Percentiles rank a stretch among this genome's conserved stretches.
These are phyloP conservation scores for Aspergillus homomorphus DNA, from an alignment of 495 filamentous ascomycete species.

Conservation along the genomic window DNA sequence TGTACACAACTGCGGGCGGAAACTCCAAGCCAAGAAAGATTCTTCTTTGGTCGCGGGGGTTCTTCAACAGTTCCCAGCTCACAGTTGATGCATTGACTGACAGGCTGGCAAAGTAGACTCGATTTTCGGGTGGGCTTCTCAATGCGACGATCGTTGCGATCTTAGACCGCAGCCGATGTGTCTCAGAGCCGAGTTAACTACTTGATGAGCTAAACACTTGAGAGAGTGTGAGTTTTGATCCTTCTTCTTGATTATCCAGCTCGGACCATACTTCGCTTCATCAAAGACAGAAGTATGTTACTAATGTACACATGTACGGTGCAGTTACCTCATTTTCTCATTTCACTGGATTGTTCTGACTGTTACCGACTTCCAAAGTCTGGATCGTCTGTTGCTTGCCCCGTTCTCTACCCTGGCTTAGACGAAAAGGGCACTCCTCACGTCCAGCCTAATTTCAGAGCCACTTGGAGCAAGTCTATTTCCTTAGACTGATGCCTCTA, in stretches of 20 bases:
- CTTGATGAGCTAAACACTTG: too few relatives aligned
- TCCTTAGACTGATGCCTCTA: constrained; percentile 3
- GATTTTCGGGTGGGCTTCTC: constrained; percentile 4
- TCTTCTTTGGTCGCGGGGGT: not conserved
- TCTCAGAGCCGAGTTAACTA: too few relatives aligned
- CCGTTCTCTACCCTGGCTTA: constrained; percentile 8
- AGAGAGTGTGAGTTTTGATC: not conserved
- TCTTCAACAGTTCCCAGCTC: too few relatives aligned
- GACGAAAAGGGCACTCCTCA: constrained; percentile 10
- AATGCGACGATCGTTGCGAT: not conserved
- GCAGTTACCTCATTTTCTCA: too few relatives aligned
- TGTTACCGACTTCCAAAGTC: not conserved
- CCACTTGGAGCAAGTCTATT: constrained; percentile 13
- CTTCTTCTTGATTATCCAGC: not conserved
- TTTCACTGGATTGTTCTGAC: not conserved
- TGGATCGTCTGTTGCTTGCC: constrained; percentile 8
- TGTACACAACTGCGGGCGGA: constrained; percentile 33
- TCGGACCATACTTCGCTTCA: not conserved
- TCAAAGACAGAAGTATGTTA: not conserved
- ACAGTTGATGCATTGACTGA: not conserved
- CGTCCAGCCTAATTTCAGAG: constrained; percentile 16
- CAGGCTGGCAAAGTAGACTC: constrained; percentile 9
- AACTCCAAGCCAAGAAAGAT: constrained; percentile 10
- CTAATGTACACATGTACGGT: not conserved
- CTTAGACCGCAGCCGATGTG: not conserved